These are phyloP conservation scores for Penicillium turbatum DNA, from an alignment of 495 filamentous ascomycete species.

Conservation along the genomic window DNA sequence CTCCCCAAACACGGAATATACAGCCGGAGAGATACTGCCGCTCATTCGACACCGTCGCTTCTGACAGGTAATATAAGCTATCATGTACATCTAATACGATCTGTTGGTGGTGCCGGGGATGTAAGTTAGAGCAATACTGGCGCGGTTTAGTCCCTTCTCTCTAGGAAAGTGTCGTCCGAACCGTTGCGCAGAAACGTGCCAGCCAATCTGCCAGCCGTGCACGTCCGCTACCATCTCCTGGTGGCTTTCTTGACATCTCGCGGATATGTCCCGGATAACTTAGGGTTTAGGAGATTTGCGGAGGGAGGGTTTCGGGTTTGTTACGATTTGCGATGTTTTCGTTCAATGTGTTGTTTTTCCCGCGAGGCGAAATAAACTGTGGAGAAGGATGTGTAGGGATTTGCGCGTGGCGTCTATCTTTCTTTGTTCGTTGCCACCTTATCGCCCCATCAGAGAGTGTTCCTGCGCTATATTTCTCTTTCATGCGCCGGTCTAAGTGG, in stretches of 20 bases:
- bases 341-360: background rate
- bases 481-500: background rate
- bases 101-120: constrained; percentile 15
- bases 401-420: background rate
- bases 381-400: constrained; percentile 1
- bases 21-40: background rate
- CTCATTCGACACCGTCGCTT: background rate
- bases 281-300: constrained; percentile 2
- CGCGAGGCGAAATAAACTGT: background rate
- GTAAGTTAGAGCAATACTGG: constrained; percentile 11
- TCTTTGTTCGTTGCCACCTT: constrained; percentile 1
- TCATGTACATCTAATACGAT: background rate
- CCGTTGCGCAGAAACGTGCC: constrained; percentile 19
- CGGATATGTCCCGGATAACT: constrained; percentile 14
- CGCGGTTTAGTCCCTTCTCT: constrained; percentile 8
- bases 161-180: constrained; percentile 10
- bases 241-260: constrained; percentile 9
- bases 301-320: background rate
- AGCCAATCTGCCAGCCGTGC: constrained; percentile 9
- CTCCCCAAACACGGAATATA: background rate
- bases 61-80: constrained; percentile 1
- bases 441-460: background rate
- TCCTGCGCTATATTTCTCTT: background rate
- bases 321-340: background rate
- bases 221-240: background rate